These are phyloP conservation scores for Diplodia seriata DNA, from an alignment of 2,329 filamentous ascomycete genomes.

Conservation along the genomic window DNA sequence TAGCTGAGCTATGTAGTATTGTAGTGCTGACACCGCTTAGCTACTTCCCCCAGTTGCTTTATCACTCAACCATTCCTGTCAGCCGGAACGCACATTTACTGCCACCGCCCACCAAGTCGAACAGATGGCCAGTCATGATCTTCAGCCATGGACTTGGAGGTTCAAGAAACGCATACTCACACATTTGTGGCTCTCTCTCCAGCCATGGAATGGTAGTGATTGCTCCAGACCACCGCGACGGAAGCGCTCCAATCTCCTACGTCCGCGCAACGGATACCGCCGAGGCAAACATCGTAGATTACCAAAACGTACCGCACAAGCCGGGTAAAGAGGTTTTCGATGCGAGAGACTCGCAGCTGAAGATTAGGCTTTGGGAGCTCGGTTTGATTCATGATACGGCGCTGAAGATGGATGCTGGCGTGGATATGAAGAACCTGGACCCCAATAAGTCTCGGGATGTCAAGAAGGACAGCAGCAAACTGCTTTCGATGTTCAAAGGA, in stretches of 20 bases:
- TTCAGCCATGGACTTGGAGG: constrained; percentile 89
- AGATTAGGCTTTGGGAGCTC: constrained; percentile 80
- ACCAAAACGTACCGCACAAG: constrained; percentile 63
- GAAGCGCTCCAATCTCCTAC: constrained; percentile 76
- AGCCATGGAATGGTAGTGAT: constrained; percentile 82
- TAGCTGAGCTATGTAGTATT: neutral
- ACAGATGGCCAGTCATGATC: constrained; percentile 79
- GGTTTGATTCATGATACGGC: constrained; percentile 73
- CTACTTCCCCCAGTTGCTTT: constrained; percentile 72
- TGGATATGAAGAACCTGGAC: constrained; percentile 55
- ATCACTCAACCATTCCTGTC: constrained; percentile 76
- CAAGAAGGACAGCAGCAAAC: constrained; percentile 47
- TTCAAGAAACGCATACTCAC: constrained; percentile 83
- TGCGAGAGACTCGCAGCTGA: constrained; percentile 72
- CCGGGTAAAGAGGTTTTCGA: constrained; percentile 70
- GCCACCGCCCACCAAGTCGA: constrained; percentile 52
- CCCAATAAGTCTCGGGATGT: constrained; percentile 47
- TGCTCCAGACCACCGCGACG: constrained; percentile 83
- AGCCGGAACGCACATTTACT: constrained; percentile 73
- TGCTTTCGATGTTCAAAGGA: constrained; percentile 66
- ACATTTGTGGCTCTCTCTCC: constrained; percentile 77
- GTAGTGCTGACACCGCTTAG: constrained; percentile 49
- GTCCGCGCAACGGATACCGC: constrained; percentile 65
- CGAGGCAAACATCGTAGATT: constrained; percentile 51
- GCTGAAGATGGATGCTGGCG: constrained; percentile 67